phyloP scores from a whole-genome alignment of 352 stramenopile genomes.

The Blastocystis hominis region DNA sequence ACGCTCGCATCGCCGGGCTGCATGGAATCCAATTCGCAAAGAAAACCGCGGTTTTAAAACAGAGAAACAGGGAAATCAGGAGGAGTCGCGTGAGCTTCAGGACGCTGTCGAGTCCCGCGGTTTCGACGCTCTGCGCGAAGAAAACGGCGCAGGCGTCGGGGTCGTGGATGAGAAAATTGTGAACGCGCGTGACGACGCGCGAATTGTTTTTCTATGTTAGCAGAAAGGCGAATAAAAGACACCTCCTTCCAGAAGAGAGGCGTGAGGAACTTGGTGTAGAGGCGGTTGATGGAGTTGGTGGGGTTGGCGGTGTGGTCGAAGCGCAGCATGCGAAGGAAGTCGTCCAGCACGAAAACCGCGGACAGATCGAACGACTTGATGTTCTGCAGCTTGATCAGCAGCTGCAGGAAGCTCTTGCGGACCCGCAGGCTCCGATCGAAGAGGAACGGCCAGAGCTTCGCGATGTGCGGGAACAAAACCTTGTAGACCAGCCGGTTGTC shows the following conservation, averaged over 20 bases:
- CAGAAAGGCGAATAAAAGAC: neutral
- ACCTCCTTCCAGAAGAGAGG: slow-evolving; percentile 40
- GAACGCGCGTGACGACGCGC: neutral
- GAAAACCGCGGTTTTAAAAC: neutral
- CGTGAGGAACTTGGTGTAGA: slow-evolving; percentile 9
- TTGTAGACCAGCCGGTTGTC: neutral
- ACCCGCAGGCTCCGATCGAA: slow-evolving; percentile 19
- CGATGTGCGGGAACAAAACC: neutral
- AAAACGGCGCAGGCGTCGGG: neutral
- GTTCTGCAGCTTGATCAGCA: slow-evolving; percentile 40
- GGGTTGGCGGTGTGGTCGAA: neutral
- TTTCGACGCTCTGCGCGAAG: neutral
- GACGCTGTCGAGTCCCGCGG: neutral
- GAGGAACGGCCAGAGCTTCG: neutral
- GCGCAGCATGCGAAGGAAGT: slow-evolving; percentile 9
- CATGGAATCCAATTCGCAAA: no score
- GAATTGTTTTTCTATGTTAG: neutral
- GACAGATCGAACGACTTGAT: slow-evolving; percentile 42
- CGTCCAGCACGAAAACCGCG: neutral
- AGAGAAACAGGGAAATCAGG: slow-evolving; percentile 33
- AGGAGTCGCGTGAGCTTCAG: slow-evolving; percentile 20
- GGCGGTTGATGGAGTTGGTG: slow-evolving; percentile 7
- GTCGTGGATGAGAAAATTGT: slow-evolving; percentile 21
- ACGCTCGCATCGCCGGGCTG: no score
- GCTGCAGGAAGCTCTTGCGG: neutral